Conservation (phyloP, 306 rosid species). For the Boehmeria nivea region DNA sequence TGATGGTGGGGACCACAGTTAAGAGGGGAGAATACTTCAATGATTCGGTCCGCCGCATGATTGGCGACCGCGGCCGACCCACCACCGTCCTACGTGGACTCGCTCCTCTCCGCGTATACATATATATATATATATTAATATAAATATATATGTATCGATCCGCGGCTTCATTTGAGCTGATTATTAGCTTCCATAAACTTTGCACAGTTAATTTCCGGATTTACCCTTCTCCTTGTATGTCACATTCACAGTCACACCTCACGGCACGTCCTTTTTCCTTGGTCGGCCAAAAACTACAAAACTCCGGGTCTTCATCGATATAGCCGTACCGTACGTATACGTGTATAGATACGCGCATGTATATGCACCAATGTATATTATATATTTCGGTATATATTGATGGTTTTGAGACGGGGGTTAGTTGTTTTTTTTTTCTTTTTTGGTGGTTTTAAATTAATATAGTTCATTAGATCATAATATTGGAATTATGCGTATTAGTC, state of each 20-base stretch:
- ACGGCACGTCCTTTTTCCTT: neutral
- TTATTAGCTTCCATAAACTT: too few species aligned
- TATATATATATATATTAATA: too few species aligned
- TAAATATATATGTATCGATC: too few species aligned
- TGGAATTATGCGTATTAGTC: too few species aligned
- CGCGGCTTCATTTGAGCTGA: too few species aligned
- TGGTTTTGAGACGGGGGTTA: too few species aligned
- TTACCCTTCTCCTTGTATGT: neutral
- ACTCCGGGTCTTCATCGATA: constrained; percentile 10
- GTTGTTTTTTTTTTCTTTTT: too few species aligned
- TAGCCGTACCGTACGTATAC: neutral
- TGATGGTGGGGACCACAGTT: constrained; percentile 46
- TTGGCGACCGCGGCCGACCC: constrained; percentile 62
- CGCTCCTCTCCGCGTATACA: too few species aligned
- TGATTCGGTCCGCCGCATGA: constrained; percentile 70
- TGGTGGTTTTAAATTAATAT: too few species aligned
- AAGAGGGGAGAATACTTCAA: too few species aligned
- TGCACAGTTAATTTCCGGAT: constrained; percentile 20
- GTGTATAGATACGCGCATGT: neutral
- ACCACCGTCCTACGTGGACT: constrained; percentile 75
- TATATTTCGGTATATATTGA: too few species aligned
- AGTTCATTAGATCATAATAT: too few species aligned
- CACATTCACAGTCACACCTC: neutral
- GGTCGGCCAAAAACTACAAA: constrained; percentile 5
- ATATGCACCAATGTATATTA: neutral